Base-by-base conservation (phyloP, 2,329 filamentous ascomycete genomes). In the Dendryphion nanum region DNA sequence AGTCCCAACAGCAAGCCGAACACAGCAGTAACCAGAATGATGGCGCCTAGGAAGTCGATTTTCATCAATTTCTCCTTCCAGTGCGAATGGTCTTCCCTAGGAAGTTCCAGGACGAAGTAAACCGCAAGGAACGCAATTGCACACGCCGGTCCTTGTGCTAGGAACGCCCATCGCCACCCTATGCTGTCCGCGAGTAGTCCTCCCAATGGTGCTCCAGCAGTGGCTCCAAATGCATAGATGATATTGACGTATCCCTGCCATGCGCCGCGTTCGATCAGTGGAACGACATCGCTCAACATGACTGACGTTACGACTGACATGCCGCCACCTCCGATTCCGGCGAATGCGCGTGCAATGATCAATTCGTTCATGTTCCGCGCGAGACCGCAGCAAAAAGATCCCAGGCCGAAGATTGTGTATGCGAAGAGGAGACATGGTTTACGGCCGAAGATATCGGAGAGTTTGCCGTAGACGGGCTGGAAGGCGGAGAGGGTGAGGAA, bases 241-340 rank as follows among this genome's bases (percentile, higher is more conserved):
- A 89, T 76, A 59, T 89, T 90, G 54, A 88, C 72, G 43, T 82
- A 71, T 5, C 85, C 85, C 61, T 89, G 86, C 81, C 83, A 90
- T 7, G 83, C 72, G 2, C 85, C 86, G 38, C 85, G 71, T 36
- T 87, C 78, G 14, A 83, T 73, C 26, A 89, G 67, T 0, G 83
- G 76, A 3, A 90, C 77, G 14, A 88, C 73, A 59, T 90, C 86
- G 45, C 79, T 84, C 48, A 89, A 63, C 34, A 89, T 64, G 34
- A 89, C 86, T 30, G 75, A 78, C 13, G 83, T 79, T 32, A 87
- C 78, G 0, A 82, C 80, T 15, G 79, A 82, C 78, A 89, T 84
- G 6, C 85, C 85, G 2, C 81, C 83, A 12, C 83, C 84, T 8
- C 85, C 85, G 35, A 87, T 76, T 2, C 79, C 79, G 47, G 77